Conservation (phyloP, 768 basidiomycete genomes). For the Lepiota venenata region DNA sequence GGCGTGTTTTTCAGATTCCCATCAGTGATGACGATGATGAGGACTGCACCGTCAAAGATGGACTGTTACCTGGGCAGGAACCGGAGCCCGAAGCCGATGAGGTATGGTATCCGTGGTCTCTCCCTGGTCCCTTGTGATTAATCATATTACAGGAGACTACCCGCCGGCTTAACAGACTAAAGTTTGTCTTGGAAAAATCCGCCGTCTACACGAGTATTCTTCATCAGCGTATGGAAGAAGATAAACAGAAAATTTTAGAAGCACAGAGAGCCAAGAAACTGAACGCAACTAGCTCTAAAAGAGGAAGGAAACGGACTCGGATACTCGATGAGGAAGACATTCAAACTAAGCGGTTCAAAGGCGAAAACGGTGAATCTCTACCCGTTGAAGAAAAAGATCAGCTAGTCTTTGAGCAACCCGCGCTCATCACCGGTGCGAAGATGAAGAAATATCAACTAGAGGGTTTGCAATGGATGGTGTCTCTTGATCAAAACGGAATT, state of each 20-base stretch:
- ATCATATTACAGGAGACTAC: constrained; percentile 40
- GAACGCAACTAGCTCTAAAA: constrained; percentile 18
- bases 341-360: constrained; percentile 19
- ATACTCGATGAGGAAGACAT: neutral
- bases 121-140: neutral
- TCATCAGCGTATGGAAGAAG: constrained; percentile 72
- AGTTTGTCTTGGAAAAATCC: constrained; percentile 72
- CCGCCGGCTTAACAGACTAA: constrained; percentile 49
- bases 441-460: constrained; percentile 91
- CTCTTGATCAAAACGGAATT: constrained; percentile 80
- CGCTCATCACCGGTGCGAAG: constrained; percentile 78
- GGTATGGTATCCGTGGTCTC: constrained; percentile 3
- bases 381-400: constrained; percentile 13
- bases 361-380: constrained; percentile 20
- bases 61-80: neutral
- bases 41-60: neutral
- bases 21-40: neutral
- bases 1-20: neutral
- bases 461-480: constrained; percentile 94
- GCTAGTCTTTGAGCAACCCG: constrained; percentile 63
- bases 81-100: constrained; percentile 8
- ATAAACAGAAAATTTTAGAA: constrained; percentile 30
- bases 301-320: constrained; percentile 20
- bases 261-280: constrained; percentile 17
- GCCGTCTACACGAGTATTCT: constrained; percentile 71